phyloP scores from a whole-genome alignment of 2,329 filamentous ascomycete genomes.

The Beauveria caledonica region DNA sequence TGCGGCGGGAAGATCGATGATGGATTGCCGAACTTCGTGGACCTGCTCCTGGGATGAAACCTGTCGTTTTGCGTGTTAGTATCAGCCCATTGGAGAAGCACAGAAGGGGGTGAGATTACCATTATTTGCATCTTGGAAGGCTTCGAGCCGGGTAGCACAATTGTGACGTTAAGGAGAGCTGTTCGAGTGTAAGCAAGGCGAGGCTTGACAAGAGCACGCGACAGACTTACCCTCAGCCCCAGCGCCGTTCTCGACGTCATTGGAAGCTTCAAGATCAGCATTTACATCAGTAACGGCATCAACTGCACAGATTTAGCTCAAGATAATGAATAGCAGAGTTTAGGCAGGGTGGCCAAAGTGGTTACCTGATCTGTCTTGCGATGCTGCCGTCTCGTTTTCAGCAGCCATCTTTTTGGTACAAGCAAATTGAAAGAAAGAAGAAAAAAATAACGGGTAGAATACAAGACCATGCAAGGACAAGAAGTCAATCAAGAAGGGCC shows the following conservation, averaged over 20 bases:
- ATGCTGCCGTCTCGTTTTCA: background rate
- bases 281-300: slow-evolving; percentile 19
- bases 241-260: slow-evolving; percentile 21
- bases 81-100: slow-evolving; percentile 15
- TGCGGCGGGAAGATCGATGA: slow-evolving; percentile 85
- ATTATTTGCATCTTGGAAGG: slow-evolving; percentile 76
- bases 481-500: background rate
- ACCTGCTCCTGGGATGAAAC: slow-evolving; percentile 91
- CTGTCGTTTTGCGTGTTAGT: slow-evolving; percentile 32
- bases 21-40: slow-evolving; percentile 92
- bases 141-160: slow-evolving; percentile 68
- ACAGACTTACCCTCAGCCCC: slow-evolving; percentile 26
- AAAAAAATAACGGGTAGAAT: background rate
- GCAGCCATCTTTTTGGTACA: slow-evolving; percentile 10
- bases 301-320: slow-evolving; percentile 14
- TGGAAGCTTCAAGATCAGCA: slow-evolving; percentile 18
- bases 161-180: slow-evolving; percentile 56
- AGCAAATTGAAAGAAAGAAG: background rate
- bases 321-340: background rate
- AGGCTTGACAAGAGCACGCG: slow-evolving; percentile 10
- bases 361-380: slow-evolving; percentile 7
- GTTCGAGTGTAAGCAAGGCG: slow-evolving; percentile 17
- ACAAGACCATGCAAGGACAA: slow-evolving; percentile 1
- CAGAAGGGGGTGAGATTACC: slow-evolving; percentile 39
- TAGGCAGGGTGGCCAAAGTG: background rate